Base-by-base conservation (phyloP, 306 rosid species). In the Fagus sylvatica region DNA sequence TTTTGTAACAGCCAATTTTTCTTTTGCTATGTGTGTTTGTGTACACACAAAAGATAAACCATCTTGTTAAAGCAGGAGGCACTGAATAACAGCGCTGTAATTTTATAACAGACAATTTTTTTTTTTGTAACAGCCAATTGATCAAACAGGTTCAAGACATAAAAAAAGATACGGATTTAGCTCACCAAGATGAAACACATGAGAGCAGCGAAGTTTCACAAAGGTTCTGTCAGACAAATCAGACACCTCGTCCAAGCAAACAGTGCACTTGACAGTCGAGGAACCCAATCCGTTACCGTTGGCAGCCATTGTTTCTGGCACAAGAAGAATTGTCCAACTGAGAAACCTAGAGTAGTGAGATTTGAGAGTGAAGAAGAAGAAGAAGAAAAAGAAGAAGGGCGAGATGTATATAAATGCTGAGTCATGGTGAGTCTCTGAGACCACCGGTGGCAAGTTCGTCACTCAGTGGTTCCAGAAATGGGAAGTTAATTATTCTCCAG, bases 151-250 rank as follows among this genome's bases (percentile, higher is more conserved):
- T 36, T 19, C 17, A 41, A 67, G 53, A 13, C 64, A 57, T n/a
- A 19, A 33, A 70, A 6, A 36, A 71, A 11, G 19, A 56, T 12
- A 32, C 5, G 32, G 4, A 7, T 11, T 32, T 15, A 32, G 48
- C 79, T 74, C 12, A 80, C 83, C 76, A 2, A 80, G 37, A 53
- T 80, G 83, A 30, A 74, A 80, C 22, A 15, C 7, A 16, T 80
- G 75, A 17, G 30, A 33, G 79, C 79, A 80, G 3, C 51, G 70
- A 33, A 74, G 79, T 55, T 7, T 74, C 55, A 80, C 76, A 8
- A 49, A 65, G 0, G 72, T 74, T 48, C 75, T 65, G 55, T 42
- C 79, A 49, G 76, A 74, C 3, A 39, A 9, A 2, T 48, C 65
- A 3, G 72, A 69, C 1, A 80, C 36, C 0, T 49, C 75, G 0